phyloP scores from a whole-genome alignment of 768 basidiomycete genomes.

The Leccinum olivaceopallidum region DNA sequence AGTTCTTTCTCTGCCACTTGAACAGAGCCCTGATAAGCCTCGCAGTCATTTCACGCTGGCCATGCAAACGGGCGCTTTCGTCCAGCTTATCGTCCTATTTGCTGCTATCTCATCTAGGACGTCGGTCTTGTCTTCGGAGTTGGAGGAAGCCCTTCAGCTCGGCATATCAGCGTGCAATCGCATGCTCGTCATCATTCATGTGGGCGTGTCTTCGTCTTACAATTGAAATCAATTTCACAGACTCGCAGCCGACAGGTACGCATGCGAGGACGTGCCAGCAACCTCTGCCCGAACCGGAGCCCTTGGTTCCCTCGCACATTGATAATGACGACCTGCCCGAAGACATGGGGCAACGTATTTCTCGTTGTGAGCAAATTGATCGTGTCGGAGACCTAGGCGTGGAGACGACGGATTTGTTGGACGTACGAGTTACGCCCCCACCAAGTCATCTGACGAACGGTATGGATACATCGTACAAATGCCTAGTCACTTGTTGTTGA shows the following conservation, averaged over 20 bases:
- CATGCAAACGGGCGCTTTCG: slow-evolving; percentile 74
- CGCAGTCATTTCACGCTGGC: slow-evolving; percentile 59
- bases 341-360: slow-evolving; percentile 19
- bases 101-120: slow-evolving; percentile 63
- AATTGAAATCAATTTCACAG: slow-evolving; percentile 5
- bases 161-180: slow-evolving; percentile 28
- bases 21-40: background rate
- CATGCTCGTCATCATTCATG: slow-evolving; percentile 34
- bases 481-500: slow-evolving; percentile 2
- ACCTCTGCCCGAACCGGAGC: background rate
- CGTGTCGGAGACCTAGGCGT: background rate
- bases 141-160: slow-evolving; percentile 40
- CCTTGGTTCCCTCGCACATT: background rate
- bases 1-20: slow-evolving; percentile 14
- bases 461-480: slow-evolving; percentile 1
- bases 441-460: slow-evolving; percentile 2
- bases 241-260: slow-evolving; percentile 18
- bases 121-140: slow-evolving; percentile 43
- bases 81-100: slow-evolving; percentile 64
- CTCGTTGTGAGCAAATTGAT: slow-evolving; percentile 2
- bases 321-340: slow-evolving; percentile 10
- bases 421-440: slow-evolving; percentile 1
- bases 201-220: slow-evolving; percentile 19
- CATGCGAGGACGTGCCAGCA: background rate
- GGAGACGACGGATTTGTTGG: background rate